These are phyloP conservation scores for Teratosphaeria zuluensis DNA, from an alignment of 2,329 filamentous ascomycete species.

Conservation along the genomic window DNA sequence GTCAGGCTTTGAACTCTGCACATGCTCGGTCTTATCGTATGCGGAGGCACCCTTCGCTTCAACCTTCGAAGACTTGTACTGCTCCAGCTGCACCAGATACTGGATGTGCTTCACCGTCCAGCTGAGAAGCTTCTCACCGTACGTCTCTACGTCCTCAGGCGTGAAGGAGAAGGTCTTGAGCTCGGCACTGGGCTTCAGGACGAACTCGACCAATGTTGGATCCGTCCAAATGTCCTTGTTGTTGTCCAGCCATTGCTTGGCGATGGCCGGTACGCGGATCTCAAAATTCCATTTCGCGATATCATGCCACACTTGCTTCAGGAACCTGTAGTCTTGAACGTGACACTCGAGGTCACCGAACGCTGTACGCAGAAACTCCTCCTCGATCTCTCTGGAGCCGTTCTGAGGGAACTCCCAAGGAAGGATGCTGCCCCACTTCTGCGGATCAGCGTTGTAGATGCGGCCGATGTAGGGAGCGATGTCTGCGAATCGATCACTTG, in stretches of 20 bases:
- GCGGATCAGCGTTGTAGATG: constrained; percentile 15
- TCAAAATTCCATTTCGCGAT: constrained; percentile 24
- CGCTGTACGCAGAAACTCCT: constrained; percentile 22
- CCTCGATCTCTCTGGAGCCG: constrained; percentile 19
- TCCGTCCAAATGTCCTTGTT: constrained; percentile 14
- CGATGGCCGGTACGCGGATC: constrained; percentile 15
- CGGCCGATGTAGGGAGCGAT: constrained; percentile 20
- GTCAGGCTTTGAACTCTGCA: background rate
- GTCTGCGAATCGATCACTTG: constrained; percentile 20
- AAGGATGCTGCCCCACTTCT: constrained; percentile 20
- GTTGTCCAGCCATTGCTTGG: constrained; percentile 14
- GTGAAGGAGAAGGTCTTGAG: constrained; percentile 16
- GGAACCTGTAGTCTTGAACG: constrained; percentile 24
- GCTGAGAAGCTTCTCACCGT: constrained; percentile 8
- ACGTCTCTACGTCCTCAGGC: constrained; percentile 5
- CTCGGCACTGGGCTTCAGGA: constrained; percentile 11
- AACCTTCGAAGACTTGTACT: background rate
- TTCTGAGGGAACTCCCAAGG: constrained; percentile 24
- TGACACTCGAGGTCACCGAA: constrained; percentile 21
- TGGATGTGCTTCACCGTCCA: constrained; percentile 9
- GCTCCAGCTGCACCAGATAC: background rate
- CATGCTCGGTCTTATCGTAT: background rate
- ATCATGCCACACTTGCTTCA: constrained; percentile 25
- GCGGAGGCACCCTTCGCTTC: background rate
- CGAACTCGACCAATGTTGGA: constrained; percentile 9